These are phyloP conservation scores for Tritrichomonas musculus DNA, from an alignment of 208 protist genomes.

Conservation along the genomic window DNA sequence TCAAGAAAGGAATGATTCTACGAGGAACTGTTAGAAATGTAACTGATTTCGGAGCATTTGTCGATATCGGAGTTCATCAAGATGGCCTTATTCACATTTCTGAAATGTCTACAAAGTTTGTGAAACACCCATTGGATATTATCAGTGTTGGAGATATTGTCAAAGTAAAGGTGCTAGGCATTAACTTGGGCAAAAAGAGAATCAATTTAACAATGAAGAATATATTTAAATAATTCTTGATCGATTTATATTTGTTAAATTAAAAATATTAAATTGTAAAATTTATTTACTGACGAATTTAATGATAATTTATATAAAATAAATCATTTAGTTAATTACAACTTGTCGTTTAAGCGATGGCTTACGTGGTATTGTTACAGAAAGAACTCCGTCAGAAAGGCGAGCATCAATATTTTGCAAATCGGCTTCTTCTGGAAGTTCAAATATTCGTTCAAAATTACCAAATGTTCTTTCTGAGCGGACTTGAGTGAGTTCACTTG, in stretches of 20 bases:
- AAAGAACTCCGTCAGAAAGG: background rate
- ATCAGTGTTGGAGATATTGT: too few species aligned
- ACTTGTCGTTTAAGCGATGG: too few species aligned
- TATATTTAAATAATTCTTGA: too few species aligned
- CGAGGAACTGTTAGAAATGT: background rate
- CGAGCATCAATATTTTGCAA: background rate
- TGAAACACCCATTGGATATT: too few species aligned
- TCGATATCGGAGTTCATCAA: background rate
- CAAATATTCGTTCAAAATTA: background rate
- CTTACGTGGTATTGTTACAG: background rate
- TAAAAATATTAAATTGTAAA: too few species aligned
- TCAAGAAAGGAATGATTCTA: background rate
- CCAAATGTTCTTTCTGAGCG: background rate
- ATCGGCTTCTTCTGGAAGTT: background rate
- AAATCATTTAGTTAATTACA: too few species aligned
- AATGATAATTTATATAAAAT: too few species aligned
- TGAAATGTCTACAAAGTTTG: background rate
- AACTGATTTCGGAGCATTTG: background rate
- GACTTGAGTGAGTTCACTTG: background rate
- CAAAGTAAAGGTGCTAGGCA: too few species aligned
- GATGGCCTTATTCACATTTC: background rate
- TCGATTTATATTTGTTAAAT: too few species aligned
- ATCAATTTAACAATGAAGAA: too few species aligned
- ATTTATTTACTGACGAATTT: too few species aligned
- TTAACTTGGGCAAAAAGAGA: too few species aligned